A percentile compares a stretch with the other conserved stretches of the same genome.
Evolutionary conservation across 768 basidiomycete genomes (phyloP).

Genomic region (Tricholoma bakamatsutake): DNA sequence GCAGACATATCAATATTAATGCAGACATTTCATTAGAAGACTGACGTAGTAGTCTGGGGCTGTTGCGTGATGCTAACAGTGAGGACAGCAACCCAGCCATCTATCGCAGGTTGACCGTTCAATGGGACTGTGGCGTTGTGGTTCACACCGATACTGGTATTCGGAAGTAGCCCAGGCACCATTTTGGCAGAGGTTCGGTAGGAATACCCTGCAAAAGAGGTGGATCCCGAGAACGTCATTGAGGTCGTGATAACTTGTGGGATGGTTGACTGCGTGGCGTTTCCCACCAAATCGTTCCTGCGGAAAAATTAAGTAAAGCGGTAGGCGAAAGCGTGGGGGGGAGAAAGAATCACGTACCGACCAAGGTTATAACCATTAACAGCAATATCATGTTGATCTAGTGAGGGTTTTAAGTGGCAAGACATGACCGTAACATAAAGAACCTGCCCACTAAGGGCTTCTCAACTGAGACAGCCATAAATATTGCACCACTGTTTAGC

Average conservation of each 20-base stretch:
- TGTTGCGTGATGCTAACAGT: slow-evolving; percentile 55
- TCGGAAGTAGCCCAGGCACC: slow-evolving; percentile 61
- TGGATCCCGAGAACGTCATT: slow-evolving; percentile 57
- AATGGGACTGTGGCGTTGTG: slow-evolving; percentile 52
- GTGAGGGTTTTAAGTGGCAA: neutral
- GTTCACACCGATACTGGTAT: slow-evolving; percentile 66
- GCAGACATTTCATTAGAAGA: slow-evolving; percentile 1
- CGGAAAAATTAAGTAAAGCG: neutral
- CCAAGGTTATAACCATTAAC: slow-evolving; percentile 79
- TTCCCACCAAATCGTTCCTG: slow-evolving; percentile 83
- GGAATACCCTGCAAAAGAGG: slow-evolving; percentile 60
- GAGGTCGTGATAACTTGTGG: slow-evolving; percentile 45
- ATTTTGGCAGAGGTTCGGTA: slow-evolving; percentile 70
- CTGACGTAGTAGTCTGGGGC: slow-evolving; percentile 28
- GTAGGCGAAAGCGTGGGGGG: neutral
- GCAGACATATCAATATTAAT: neutral
- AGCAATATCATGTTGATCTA: slow-evolving; percentile 66
- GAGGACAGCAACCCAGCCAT: slow-evolving; percentile 80
- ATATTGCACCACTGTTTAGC: slow-evolving; percentile 56
- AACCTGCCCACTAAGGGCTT: slow-evolving; percentile 49
- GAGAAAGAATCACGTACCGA: slow-evolving; percentile 41
- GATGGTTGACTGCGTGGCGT: slow-evolving; percentile 56
- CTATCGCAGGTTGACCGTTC: slow-evolving; percentile 58
- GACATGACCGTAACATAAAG: neutral
- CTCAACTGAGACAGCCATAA: slow-evolving; percentile 75